Base-by-base conservation (phyloP, 805 yeast genomes). In the Lipomyces yamadae region DNA sequence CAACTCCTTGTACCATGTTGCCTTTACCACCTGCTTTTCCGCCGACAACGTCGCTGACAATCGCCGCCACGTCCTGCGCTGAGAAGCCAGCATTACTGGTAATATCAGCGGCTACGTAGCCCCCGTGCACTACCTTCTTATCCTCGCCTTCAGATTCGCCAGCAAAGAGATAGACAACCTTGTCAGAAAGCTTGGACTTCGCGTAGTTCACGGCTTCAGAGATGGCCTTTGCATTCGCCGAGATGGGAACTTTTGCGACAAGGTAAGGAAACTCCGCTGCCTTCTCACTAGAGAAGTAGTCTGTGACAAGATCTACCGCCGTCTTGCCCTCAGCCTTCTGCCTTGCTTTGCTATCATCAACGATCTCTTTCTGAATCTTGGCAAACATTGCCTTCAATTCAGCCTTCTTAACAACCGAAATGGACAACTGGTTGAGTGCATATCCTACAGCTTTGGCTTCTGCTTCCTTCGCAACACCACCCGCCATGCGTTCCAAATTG, bases 11-110 rank as follows among this genome's bases (percentile, higher is more conserved):
- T 73, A 92, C 91, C 63, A 93, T 88, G 72, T 92, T 91, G 70
- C 97, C 98, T 81, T 92, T 95, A 79, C 99, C 99, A 81, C 99
- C 99, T 66, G 97, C 96, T 79, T 90, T 92, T 79, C 99, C 99
- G 72, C 99, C 99, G 73, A 95, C 86, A 74, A 83, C 81, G 48
- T 81, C 79, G 56, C 93, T 82, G 56, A 90, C 98, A 64, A 84
- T 80, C 62, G 83, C 79, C 39, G 96, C 96, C 72, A 92, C 83
- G 35, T 86, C 92, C 60, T 75, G 65, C 65, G 88, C 84, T 62
- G 96, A 93, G 70, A 88, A 84, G 29, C 92, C 82, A 72, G 92
- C 92, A 76, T 87, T 84, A 57, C 82, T 82, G 71, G 88, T 80
- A 52, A 92, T 90, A 54, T 79, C 87, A 69, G 90, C 87, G 1